These are phyloP conservation scores for Adansonia gregorii DNA, from an alignment of 441 rosid genomes.

Conservation along the genomic window DNA sequence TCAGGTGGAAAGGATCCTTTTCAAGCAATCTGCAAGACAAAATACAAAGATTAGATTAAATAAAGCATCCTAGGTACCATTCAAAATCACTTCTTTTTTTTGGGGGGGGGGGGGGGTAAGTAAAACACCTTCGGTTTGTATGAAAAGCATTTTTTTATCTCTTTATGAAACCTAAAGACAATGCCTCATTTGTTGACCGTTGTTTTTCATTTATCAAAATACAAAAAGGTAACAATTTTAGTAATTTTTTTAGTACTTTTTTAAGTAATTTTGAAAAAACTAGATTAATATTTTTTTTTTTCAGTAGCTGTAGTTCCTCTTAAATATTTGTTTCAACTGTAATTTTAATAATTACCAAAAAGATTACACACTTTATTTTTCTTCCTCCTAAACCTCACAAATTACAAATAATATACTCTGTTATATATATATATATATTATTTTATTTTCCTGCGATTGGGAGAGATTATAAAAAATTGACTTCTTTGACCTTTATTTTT, in stretches of 20 bases:
- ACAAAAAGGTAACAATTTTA: background rate
- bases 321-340: background rate
- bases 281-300: too few relatives aligned
- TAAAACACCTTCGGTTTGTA: background rate
- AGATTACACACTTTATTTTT: background rate
- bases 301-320: background rate
- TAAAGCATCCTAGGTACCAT: slow-evolving; percentile 21
- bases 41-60: slow-evolving; percentile 23
- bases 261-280: background rate
- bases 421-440: background rate
- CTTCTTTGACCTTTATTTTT: background rate
- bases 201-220: background rate
- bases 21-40: slow-evolving; percentile 70
- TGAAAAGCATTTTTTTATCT: background rate
- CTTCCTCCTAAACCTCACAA: background rate
- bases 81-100: slow-evolving; percentile 17
- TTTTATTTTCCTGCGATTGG: background rate
- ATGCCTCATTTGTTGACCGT: background rate
- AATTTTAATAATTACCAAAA: background rate
- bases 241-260: background rate
- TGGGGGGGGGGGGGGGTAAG: too few relatives aligned
- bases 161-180: background rate
- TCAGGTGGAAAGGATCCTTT: slow-evolving; percentile 94
- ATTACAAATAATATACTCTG: background rate
- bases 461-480: background rate